These are phyloP conservation scores for Kwoniella sp. DNA, from an alignment of 768 basidiomycete genomes.

Conservation along the genomic window DNA sequence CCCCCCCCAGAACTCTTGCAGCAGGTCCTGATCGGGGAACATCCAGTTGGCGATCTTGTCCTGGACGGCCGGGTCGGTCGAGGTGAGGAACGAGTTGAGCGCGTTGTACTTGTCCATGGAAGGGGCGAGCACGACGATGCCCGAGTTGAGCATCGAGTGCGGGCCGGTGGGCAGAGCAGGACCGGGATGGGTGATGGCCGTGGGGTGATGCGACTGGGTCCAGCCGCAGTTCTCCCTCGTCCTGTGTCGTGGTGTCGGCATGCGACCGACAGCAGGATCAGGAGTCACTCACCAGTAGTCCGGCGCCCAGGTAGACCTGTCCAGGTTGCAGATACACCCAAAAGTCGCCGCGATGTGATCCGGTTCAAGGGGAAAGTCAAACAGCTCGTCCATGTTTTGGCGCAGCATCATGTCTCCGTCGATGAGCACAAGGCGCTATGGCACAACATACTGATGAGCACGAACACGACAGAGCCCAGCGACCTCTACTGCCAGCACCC, in stretches of 20 bases:
- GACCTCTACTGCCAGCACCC: neutral
- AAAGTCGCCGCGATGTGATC: slow-evolving; percentile 81
- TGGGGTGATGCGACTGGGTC: slow-evolving; percentile 47
- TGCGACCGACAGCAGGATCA: neutral
- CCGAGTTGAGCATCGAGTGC: slow-evolving; percentile 75
- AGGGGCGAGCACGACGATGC: slow-evolving; percentile 74
- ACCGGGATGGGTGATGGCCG: slow-evolving; percentile 54
- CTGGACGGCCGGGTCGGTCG: slow-evolving; percentile 36
- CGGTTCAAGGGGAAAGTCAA: slow-evolving; percentile 20
- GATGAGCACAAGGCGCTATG: slow-evolving; percentile 21
- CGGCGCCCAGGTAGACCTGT: slow-evolving; percentile 75
- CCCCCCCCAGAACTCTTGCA: slow-evolving; percentile 69
- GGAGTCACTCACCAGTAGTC: slow-evolving; percentile 62
- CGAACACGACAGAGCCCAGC: neutral
- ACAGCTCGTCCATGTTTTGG: slow-evolving; percentile 30
- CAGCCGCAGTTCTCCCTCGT: slow-evolving; percentile 84
- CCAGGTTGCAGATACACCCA: slow-evolving; percentile 88
- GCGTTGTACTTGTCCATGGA: slow-evolving; percentile 57
- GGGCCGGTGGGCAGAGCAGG: slow-evolving; percentile 60
- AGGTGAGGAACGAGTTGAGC: slow-evolving; percentile 59
- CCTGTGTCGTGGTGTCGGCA: slow-evolving; percentile 54
- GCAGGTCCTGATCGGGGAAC: slow-evolving; percentile 88
- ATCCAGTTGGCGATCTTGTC: slow-evolving; percentile 57
- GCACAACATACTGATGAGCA: neutral
- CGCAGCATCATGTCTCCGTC: slow-evolving; percentile 36